Percentiles rank a stretch among this genome's conserved stretches.
These are phyloP conservation scores for Thamnidium elegans DNA, from an alignment of 192 early-diverging fungal genomes.

Conservation along the genomic window DNA sequence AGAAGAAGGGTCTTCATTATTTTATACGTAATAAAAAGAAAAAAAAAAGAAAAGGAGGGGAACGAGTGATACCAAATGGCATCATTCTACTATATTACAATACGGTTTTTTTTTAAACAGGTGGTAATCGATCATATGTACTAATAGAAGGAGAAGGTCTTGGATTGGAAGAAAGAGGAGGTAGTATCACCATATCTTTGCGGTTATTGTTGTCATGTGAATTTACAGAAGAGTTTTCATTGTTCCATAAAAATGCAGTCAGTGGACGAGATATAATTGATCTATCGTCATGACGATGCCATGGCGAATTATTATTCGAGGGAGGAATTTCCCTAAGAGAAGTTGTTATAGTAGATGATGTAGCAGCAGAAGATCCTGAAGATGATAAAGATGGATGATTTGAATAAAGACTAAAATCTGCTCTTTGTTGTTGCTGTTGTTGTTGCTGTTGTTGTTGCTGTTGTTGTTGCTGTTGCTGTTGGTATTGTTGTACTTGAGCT, in stretches of 20 bases:
- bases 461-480: neutral
- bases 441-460: neutral
- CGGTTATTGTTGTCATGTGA: constrained; percentile 1
- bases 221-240: neutral
- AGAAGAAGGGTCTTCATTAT: too few relatives aligned
- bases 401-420: too few relatives aligned
- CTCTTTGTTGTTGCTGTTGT: neutral
- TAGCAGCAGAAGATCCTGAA: neutral
- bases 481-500: neutral
- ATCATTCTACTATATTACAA: too few relatives aligned
- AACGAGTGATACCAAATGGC: too few relatives aligned
- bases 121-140: constrained; percentile 18
- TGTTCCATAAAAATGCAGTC: constrained; percentile 29
- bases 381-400: neutral
- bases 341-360: neutral
- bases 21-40: too few relatives aligned
- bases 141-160: constrained; percentile 5
- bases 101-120: constrained; percentile 5
- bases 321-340: neutral
- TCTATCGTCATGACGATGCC: neutral
- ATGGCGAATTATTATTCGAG: neutral
- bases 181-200: constrained; percentile 16
- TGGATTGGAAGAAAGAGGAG: constrained; percentile 19
- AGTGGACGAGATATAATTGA: constrained; percentile 22
- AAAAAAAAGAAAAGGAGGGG: too few relatives aligned